Base-by-base conservation (phyloP, 306 rosid genomes). In the Lathyrus sativus region DNA sequence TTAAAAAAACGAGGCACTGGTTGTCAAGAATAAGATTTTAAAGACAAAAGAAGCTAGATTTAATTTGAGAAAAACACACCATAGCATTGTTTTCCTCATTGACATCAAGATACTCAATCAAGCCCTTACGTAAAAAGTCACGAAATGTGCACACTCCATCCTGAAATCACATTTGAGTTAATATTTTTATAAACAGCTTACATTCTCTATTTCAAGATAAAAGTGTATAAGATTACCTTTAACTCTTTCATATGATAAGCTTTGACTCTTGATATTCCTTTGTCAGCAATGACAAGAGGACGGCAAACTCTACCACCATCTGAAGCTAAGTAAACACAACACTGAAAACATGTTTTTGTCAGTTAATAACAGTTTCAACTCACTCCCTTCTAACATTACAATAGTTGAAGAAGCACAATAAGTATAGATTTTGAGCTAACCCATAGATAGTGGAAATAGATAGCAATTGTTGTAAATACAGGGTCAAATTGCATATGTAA, bases 251-350 rank as follows among this genome's bases (percentile, higher is more conserved):
- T 92, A 74, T 92, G 96, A 81, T 86, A 74, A 69, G 85, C 90
- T 79, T 88, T 90, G 73, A 92, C 80, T 80, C 95, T 85, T 31
- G 98, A 85, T 60, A 84, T 59, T 70, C 98, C 98, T 53, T 86
- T 89, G 82, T 90, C 95, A 72, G 91, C 96, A 73, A 92, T 88
- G 71, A 92, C 98, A 44, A 92, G 86, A 18, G 98, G 98, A 68
- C 98, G 96, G 63, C 96, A 92, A 70, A 92, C 98, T 77, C 98
- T 85, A 45, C 98, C 98, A 45, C 96, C 98, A 82, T 92, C 98
- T 50, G 98, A 90, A 82, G 98, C 96, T 76, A 92, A 65, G 71
- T 92, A 90, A 37, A 92, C 93, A 81, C 98, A 86, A 24, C 62
- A 72, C 93, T 89, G 89, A 18, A 85, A 65, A 65, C 58, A 80